These are phyloP conservation scores for Vaccinium corymbosum DNA, from an alignment of 148 eudicot genomes.

Conservation along the genomic window DNA sequence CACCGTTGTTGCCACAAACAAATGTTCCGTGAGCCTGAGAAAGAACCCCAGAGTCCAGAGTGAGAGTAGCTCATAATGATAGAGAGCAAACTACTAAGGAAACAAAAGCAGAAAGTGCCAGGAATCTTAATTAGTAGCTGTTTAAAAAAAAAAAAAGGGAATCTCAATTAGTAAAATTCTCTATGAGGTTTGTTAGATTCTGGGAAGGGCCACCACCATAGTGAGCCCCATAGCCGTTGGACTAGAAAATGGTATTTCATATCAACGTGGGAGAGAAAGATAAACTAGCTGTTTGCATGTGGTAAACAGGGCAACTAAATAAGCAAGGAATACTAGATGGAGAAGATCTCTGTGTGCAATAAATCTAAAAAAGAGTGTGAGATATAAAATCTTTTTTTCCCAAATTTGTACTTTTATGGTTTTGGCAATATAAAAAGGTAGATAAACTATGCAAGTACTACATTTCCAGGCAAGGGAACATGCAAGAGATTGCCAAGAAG, in stretches of 20 bases:
- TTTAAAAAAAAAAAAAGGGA: no score
- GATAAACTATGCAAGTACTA: background rate
- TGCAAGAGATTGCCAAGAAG: background rate
- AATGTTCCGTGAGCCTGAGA: conserved; percentile 95
- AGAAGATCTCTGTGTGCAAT: background rate
- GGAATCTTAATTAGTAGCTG: background rate
- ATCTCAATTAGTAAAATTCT: no score
- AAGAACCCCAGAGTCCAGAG: background rate
- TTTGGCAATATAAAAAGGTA: background rate
- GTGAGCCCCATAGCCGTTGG: no score
- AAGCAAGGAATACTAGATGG: background rate
- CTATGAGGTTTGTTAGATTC: no score
- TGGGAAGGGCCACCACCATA: no score
- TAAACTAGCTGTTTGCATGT: background rate
- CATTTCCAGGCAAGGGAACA: no score
- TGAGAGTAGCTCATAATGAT: background rate
- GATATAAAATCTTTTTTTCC: background rate
- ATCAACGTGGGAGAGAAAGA: background rate
- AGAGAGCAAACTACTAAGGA: background rate
- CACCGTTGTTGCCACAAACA: conserved; percentile 88
- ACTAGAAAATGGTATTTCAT: no score
- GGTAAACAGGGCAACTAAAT: background rate
- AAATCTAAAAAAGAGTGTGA: background rate
- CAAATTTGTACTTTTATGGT: background rate
- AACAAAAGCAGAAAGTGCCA: background rate